These are phyloP conservation scores for Bretziella fagacearum DNA, from an alignment of 2,329 filamentous ascomycete species.

Conservation along the genomic window DNA sequence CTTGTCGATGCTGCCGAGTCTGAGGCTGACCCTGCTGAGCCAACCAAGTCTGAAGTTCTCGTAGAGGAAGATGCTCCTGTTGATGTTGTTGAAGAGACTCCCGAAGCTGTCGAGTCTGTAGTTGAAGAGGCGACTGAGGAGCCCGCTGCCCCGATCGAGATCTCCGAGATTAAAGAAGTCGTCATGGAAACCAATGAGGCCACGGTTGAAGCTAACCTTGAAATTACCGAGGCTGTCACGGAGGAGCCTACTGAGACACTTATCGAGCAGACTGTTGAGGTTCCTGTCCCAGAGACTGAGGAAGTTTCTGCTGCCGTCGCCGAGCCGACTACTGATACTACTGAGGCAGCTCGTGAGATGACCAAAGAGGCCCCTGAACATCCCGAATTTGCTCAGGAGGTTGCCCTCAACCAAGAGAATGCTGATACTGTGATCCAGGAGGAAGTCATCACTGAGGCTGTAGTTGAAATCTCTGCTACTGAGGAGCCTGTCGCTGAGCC, in stretches of 20 bases:
- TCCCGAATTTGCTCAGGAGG: too few species aligned
- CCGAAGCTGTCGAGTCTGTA: constrained; percentile 8
- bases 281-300: background rate
- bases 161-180: background rate
- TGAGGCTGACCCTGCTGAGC: background rate
- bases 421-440: background rate
- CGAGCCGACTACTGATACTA: background rate
- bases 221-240: too few species aligned
- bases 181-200: background rate
- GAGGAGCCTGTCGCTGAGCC: background rate
- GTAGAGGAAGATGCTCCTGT: background rate
- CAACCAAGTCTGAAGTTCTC: background rate
- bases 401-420: too few species aligned
- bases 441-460: background rate
- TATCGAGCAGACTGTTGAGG: too few species aligned
- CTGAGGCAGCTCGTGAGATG: background rate
- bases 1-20: background rate
- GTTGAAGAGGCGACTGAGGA: constrained; percentile 16
- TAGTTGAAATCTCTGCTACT: constrained; percentile 5
- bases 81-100: constrained; percentile 1
- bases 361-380: background rate
- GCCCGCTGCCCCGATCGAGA: too few species aligned
- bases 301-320: background rate
- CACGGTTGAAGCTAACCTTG: too few species aligned
- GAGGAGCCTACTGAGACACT: too few species aligned